Evolutionary conservation across 305 asterid genomes (phyloP).

Genomic region (Solanum aculeatissimum): DNA sequence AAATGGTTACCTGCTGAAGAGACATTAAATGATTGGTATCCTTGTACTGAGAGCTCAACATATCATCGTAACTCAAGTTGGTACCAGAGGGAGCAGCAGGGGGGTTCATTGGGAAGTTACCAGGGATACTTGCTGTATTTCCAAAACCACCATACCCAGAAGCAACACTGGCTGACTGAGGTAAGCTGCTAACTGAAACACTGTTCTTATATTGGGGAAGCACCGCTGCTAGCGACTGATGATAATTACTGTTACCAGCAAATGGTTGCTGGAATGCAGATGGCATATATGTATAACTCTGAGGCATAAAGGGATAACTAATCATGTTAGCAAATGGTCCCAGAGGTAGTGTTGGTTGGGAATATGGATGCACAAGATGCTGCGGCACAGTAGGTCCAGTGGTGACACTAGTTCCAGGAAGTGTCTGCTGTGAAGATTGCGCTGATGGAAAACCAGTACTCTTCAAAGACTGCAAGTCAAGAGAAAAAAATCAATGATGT

Average conservation of each 20-base stretch:
- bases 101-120: slow-evolving; percentile 56
- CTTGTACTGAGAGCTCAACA: slow-evolving; percentile 80
- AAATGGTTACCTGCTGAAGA: slow-evolving; percentile 62
- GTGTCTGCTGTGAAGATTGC: slow-evolving; percentile 46
- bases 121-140: slow-evolving; percentile 38
- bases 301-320: slow-evolving; percentile 75
- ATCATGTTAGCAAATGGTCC: slow-evolving; percentile 79
- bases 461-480: slow-evolving; percentile 48
- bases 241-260: slow-evolving; percentile 66
- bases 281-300: slow-evolving; percentile 75
- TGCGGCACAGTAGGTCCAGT: slow-evolving; percentile 80
- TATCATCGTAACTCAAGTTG: slow-evolving; percentile 53
- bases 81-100: slow-evolving; percentile 67
- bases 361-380: slow-evolving; percentile 68
- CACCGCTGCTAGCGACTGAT: slow-evolving; percentile 60
- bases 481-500: slow-evolving; percentile 1
- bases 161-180: slow-evolving; percentile 67
- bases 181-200: slow-evolving; percentile 51
- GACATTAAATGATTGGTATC: slow-evolving; percentile 59
- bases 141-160: slow-evolving; percentile 75
- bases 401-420: slow-evolving; percentile 50
- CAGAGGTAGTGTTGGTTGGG: slow-evolving; percentile 71
- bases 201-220: slow-evolving; percentile 74
- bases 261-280: slow-evolving; percentile 77
- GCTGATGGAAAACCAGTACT: slow-evolving; percentile 41